Base-by-base conservation (phyloP, 169 alveolate species). In the Plasmodium gonderi region DNA sequence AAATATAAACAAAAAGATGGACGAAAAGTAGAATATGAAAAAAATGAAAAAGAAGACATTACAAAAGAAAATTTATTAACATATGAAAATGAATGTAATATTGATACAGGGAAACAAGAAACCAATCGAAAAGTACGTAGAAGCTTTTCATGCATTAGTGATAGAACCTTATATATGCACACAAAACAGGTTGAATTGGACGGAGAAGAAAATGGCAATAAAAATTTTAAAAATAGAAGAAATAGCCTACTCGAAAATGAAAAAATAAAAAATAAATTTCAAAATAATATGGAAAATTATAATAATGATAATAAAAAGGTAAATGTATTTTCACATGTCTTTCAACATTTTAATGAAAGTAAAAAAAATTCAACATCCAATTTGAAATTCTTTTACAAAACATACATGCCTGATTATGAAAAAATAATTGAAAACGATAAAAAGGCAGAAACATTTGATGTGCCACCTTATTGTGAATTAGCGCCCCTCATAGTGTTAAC, bases 391-490 rank as follows among this genome's bases (percentile, higher is more conserved):
- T 75, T 85, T 20, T 85, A 85, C 68, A 85, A 85, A 85, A 85
- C 92, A 26, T 85, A 85, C 26, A 85, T 85, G 92, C 92, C 92
- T 5, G 92, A 85, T 54, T 85, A 85, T 23, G 92, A 85, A 78
- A 85, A 85, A 8, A 85, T 85, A 14, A 85, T 85, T 8, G 92
- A 85, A n/a, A 85, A 85, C 68, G 92, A 85, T n/a, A 85, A 85
- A 45, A 85, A 85, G 47, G 76, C 78, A 9, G 92, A 85, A 40
- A 85, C 87, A 4, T 72, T 85, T 42, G 94, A 80, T 75, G 94
- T 90, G 1, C 97, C 97, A 11, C 97, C 97, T 3, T 95, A 95
- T 90, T 95, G 97, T 81, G 97, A 95, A 68, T 79, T 95, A 20
- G 95, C 95, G 5, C 92, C 94, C 17, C 91, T 95, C 65, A 93